These are phyloP conservation scores for Onygena corvina DNA, from an alignment of 2,329 filamentous ascomycete species.

Conservation along the genomic window DNA sequence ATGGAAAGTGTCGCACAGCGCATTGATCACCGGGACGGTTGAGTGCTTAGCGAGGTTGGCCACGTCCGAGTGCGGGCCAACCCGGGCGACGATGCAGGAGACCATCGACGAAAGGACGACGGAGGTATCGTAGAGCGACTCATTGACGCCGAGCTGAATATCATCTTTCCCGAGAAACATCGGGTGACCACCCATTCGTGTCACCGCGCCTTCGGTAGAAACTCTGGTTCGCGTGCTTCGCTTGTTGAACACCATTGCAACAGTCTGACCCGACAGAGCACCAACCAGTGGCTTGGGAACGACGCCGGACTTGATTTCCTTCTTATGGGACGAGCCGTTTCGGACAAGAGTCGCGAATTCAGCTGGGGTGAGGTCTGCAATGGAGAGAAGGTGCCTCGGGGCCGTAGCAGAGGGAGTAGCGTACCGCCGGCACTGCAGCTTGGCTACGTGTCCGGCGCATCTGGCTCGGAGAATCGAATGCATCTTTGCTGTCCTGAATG, in stretches of 20 bases:
- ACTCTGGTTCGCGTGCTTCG: constrained; percentile 85
- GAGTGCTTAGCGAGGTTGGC: constrained; percentile 58
- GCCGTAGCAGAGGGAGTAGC: constrained; percentile 40
- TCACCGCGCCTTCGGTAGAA: constrained; percentile 81
- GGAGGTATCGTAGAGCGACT: constrained; percentile 85
- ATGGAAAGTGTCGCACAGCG: constrained; percentile 80
- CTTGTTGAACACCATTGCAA: constrained; percentile 97
- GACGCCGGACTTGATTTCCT: constrained; percentile 58
- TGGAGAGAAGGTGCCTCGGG: constrained; percentile 82
- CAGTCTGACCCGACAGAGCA: constrained; percentile 60
- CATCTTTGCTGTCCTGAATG: constrained; percentile 1
- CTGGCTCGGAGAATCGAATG: constrained; percentile 10
- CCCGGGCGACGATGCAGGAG: constrained; percentile 68
- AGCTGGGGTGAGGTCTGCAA: constrained; percentile 65
- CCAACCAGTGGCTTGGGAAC: constrained; percentile 48
- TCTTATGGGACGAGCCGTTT: constrained; percentile 68
- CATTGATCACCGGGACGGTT: constrained; percentile 72
- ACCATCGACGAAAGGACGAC: constrained; percentile 91
- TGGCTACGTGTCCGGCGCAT: constrained; percentile 6
- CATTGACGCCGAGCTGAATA: constrained; percentile 89
- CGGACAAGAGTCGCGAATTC: constrained; percentile 74
- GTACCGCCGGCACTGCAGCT: constrained; percentile 25
- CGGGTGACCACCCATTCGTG: constrained; percentile 77
- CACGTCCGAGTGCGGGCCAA: constrained; percentile 65
- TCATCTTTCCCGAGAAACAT: constrained; percentile 96